Conservation (phyloP, 768 basidiomycete genomes). For the Pleurotus pulmonarius region DNA sequence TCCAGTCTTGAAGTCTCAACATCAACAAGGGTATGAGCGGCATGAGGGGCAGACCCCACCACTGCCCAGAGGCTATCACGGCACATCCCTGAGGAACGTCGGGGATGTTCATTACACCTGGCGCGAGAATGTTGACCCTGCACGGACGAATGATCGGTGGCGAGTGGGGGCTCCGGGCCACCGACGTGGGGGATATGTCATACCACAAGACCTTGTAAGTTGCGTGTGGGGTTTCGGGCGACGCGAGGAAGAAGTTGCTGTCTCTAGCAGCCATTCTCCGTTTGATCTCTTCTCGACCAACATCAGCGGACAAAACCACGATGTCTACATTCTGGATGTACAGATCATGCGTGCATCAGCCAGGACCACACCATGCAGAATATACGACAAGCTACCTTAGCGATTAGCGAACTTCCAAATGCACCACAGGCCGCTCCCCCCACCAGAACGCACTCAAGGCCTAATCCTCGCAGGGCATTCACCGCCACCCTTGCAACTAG, state of each 20-base stretch:
- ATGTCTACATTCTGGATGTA: slow-evolving; percentile 32
- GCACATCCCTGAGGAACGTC: slow-evolving; percentile 9
- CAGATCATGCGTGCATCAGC: neutral
- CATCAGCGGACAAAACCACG: slow-evolving; percentile 23
- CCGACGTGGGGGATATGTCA: neutral
- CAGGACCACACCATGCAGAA: neutral
- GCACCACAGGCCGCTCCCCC: neutral
- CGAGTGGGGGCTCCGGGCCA: neutral
- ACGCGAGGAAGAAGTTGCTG: slow-evolving; percentile 23
- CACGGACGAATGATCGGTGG: neutral
- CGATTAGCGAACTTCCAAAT: neutral
- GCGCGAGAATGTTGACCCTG: slow-evolving; percentile 14
- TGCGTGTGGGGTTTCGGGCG: slow-evolving; percentile 22
- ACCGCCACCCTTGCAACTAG: too few species aligned
- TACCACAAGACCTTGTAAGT: slow-evolving; percentile 25
- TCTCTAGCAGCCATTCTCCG: slow-evolving; percentile 19
- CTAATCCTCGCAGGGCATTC: neutral
- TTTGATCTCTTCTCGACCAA: slow-evolving; percentile 26
- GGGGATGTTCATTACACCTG: slow-evolving; percentile 13
- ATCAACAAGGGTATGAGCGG: slow-evolving; percentile 1
- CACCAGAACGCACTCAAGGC: neutral
- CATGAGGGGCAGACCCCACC: slow-evolving; percentile 9
- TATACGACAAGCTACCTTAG: neutral
- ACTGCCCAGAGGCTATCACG: too few species aligned
- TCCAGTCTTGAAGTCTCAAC: neutral